Conservation (phyloP, 2,329 filamentous ascomycete genomes). For the Trichoderma sp. region DNA sequence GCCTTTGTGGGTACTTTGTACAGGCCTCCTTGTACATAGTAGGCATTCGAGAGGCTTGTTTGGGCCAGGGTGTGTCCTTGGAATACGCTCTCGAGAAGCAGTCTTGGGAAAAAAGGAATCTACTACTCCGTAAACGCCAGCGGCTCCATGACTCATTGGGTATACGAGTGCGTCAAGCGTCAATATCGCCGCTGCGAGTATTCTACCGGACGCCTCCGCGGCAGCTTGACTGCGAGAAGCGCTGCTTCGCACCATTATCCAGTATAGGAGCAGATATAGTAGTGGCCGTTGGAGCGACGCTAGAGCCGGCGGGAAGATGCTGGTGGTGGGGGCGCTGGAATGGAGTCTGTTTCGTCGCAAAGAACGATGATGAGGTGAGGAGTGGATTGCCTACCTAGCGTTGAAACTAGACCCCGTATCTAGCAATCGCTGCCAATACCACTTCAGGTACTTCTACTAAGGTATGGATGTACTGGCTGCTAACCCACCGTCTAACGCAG, state of each 20-base stretch:
- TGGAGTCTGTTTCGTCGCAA: neutral
- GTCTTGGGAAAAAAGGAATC: neutral
- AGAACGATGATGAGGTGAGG: neutral
- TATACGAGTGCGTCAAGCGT: neutral
- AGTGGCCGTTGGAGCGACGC: constrained; percentile 5
- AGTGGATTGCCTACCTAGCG: neutral
- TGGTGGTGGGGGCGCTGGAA: constrained; percentile 9
- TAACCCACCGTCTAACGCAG: neutral
- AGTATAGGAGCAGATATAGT: neutral
- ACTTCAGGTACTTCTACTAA: neutral
- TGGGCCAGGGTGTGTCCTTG: neutral
- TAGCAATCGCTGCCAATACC: neutral
- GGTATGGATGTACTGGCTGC: neutral
- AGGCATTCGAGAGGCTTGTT: neutral
- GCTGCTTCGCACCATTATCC: neutral
- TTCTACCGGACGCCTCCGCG: neutral
- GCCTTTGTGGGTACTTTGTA: neutral
- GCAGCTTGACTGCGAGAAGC: neutral
- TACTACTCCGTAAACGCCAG: too few relatives aligned
- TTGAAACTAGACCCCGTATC: neutral
- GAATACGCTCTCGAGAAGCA: neutral
- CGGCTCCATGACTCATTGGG: neutral
- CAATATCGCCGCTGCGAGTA: neutral
- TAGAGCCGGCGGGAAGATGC: constrained; percentile 11
- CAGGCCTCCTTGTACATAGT: neutral